Conservation (phyloP, 1,139 yeast species). For the Saccharomyces pastorianus region DNA sequence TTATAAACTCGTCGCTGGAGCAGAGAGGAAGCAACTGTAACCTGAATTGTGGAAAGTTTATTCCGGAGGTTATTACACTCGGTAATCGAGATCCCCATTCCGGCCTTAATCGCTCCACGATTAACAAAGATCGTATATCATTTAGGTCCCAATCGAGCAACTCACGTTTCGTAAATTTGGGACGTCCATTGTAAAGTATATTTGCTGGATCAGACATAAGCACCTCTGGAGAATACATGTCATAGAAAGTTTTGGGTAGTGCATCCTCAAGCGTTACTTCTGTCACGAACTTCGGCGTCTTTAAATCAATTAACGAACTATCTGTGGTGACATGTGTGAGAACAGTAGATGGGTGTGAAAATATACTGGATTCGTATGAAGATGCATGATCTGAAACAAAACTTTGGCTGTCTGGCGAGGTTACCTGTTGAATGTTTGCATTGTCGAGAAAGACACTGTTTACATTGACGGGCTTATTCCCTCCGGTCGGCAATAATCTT, state of each 20-base stretch:
- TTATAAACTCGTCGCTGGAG: constrained; percentile 42
- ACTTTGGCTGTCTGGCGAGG: constrained; percentile 12
- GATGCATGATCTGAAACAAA: constrained; percentile 19
- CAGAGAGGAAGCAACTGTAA: constrained; percentile 44
- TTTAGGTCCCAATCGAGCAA: constrained; percentile 58
- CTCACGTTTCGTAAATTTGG: constrained; percentile 50
- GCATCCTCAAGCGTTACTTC: constrained; percentile 34
- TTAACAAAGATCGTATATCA: constrained; percentile 53
- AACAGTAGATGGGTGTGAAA: constrained; percentile 22
- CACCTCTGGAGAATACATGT: constrained; percentile 36
- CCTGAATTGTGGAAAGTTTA: constrained; percentile 26
- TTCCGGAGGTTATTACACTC: constrained; percentile 25
- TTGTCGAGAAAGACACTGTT: not conserved
- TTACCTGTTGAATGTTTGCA: constrained; percentile 3
- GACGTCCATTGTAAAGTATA: constrained; percentile 46
- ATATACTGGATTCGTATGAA: constrained; percentile 24
- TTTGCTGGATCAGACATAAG: constrained; percentile 33
- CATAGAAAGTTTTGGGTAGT: constrained; percentile 35
- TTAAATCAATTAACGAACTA: constrained; percentile 5
- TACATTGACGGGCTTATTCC: not conserved
- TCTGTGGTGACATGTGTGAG: constrained; percentile 14
- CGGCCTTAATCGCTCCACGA: constrained; percentile 40
- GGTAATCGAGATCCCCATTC: constrained; percentile 51
- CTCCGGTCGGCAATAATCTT: constrained; percentile 21
- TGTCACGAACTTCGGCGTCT: constrained; percentile 12